Evolutionary conservation across 495 filamentous ascomycete species (phyloP).

Genomic region (Evernia prunastri): DNA sequence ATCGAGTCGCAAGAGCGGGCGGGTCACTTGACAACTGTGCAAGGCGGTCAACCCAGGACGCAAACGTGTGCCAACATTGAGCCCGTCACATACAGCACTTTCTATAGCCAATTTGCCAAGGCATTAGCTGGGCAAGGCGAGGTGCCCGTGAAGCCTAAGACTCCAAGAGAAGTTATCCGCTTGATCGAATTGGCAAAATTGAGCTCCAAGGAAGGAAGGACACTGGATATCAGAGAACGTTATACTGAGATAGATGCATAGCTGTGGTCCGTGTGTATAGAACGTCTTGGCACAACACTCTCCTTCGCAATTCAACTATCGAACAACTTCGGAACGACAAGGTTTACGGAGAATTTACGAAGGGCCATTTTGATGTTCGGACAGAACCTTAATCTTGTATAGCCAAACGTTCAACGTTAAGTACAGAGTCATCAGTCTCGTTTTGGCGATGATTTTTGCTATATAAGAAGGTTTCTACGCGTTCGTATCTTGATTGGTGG

Average conservation of each 20-base stretch:
- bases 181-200: conserved; percentile 67
- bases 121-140: conserved; percentile 57
- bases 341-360: no score
- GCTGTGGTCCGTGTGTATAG: no score
- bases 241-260: conserved; percentile 7
- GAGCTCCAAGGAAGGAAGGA: conserved; percentile 59
- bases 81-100: conserved; percentile 64
- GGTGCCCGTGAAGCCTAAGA: conserved; percentile 63
- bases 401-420: no score
- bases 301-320: no score
- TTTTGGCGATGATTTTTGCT: no score
- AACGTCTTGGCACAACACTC: no score
- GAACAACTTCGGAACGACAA: no score
- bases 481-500: no score
- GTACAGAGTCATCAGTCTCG: no score
- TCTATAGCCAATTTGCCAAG: conserved; percentile 64
- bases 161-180: conserved; percentile 64
- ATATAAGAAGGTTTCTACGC: no score
- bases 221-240: conserved; percentile 41
- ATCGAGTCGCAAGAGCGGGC: conserved; percentile 47
- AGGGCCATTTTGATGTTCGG: no score
- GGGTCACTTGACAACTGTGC: conserved; percentile 41
- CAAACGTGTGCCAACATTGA: conserved; percentile 53
- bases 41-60: conserved; percentile 35
- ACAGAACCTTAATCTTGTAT: no score